Evolutionary conservation across 202 grass and related monocot genomes (phyloP), one percentile per base, ranked within the genome.

Genomic region (Bolboschoenoplectus hybrid): DNA sequence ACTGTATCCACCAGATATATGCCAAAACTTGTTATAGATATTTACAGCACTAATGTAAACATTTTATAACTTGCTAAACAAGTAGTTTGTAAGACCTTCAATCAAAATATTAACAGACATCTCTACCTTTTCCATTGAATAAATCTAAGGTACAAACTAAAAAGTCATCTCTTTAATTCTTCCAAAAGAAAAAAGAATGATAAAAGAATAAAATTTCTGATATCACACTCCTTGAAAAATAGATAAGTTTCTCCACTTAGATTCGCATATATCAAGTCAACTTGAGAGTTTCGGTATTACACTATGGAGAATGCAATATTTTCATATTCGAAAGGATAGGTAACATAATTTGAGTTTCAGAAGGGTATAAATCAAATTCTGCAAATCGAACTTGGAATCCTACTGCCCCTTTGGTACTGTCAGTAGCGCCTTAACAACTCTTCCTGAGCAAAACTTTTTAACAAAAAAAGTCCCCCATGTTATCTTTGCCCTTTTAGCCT

Each of bases 391-490:
- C 5, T 77, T 38, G 73, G 26, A 38, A 56, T 38, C 4, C 73
- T 77, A 77, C 6, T 56, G 26, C 73, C 50, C 19, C 36, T 56
- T 39, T 36, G 73, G 73, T 36, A 50, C 11, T 38, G 50, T 32
- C 73, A 77, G 50, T 38, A 77, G 73, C 0, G 73, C 73, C 49
- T 77, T 77, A 16, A 77, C 34, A 38, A 77, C 49, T 77, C 73
- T 77, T 38, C 11, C 73, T 7, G 73, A 77, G 73, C 9, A 77
- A 55, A 77, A 55, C 73, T 17, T 77, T 14, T 55, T 77, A 77
- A 39, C 5, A 77, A 56, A 77, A 39, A 83, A 52, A 51, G 47
- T 39, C 4, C 81, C 62, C 81, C 61, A 67, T 83, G 61, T 83
- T 67, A 35, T 39, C 3, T 5, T 66, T 12, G 47, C 19, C 20